Base-by-base conservation (phyloP, 345 rosid genomes). In the Syzygium oleosum region DNA sequence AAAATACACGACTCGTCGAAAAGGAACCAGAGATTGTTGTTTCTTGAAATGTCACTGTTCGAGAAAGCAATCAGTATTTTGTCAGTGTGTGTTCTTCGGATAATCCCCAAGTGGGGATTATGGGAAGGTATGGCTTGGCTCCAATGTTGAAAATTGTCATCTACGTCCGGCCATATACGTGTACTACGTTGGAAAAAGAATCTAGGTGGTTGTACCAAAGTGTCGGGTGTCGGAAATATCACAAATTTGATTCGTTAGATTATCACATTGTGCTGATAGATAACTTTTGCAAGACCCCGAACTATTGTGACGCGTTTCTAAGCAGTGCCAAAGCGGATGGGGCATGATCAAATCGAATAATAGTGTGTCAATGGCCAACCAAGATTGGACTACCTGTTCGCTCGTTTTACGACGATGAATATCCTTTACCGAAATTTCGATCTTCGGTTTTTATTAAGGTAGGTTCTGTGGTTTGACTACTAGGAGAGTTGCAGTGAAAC, bases 311-410 rank as follows among this genome's bases (percentile, higher is more conserved):
- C 1, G 3, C 1, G 5, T 15, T 7, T 31, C 78, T 65, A 13
- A 65, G 12, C 5, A 31, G 0, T 7, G 12, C 22, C 22, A 8
- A 16, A 31, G 43, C 3, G 2, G 2, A 2, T 31, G 1, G 6
- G 41, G 78, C 2, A 0, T 15, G 41, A 65, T 65, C 0, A 9
- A 22, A 29, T 7, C 0, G 2, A 15, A 15, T 4, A 5, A 16
- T 1, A 65, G 4, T 7, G 22, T 1, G 6, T 63, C 0, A 5
- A 63, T 1, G 3, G 43, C 23, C 12, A 5, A 34, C 3, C 23
- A 9, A 17, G 22, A 65, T 16, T 12, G 12, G 5, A 31, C 12
- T 16, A 65, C n/a, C n/a, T n/a, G n/a, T n/a, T n/a, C n/a, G n/a
- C n/a, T n/a, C n/a, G n/a, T n/a, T n/a, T n/a, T n/a, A n/a, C n/a